phyloP scores from a whole-genome alignment of 495 filamentous ascomycete genomes.

The Penicillium canariense region DNA sequence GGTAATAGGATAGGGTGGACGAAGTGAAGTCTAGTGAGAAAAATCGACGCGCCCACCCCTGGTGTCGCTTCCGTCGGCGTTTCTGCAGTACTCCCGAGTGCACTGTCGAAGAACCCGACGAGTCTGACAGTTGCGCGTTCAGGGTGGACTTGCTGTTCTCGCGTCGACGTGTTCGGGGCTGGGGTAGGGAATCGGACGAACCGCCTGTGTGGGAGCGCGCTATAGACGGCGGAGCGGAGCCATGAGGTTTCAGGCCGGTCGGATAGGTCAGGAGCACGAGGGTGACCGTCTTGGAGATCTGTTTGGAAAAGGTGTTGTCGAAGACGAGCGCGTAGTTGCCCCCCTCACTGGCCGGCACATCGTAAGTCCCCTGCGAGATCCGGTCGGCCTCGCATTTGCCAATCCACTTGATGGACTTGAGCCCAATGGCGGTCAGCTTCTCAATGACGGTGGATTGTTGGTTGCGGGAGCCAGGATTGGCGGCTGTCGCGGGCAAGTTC shows the following conservation, averaged over 20 bases:
- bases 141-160: conserved; percentile 34
- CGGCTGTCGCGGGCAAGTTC: conserved; percentile 36
- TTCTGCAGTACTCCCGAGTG: conserved; percentile 84
- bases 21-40: conserved; percentile 93
- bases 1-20: conserved; percentile 91
- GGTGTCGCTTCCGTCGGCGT: conserved; percentile 85
- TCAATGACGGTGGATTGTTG: conserved; percentile 66
- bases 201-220: conserved; percentile 37
- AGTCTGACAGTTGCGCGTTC: conserved; percentile 27
- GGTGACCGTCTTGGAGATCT: conserved; percentile 88
- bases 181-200: conserved; percentile 34
- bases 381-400: conserved; percentile 96
- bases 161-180: conserved; percentile 31
- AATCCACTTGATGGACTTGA: conserved; percentile 82
- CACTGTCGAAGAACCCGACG: conserved; percentile 33
- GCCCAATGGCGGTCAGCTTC: conserved; percentile 78
- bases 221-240: conserved; percentile 37
- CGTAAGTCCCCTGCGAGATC: conserved; percentile 86
- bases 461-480: conserved; percentile 30
- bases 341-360: conserved; percentile 66
- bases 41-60: conserved; percentile 88
- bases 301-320: conserved; percentile 98
- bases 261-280: conserved; percentile 94
- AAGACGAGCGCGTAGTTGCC: conserved; percentile 97
- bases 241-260: conserved; percentile 73